Percentiles rank a stretch among this genome's conserved stretches.
Evolutionary conservation across 345 rosid species (phyloP).

Genomic region (Aethionema arabicum): DNA sequence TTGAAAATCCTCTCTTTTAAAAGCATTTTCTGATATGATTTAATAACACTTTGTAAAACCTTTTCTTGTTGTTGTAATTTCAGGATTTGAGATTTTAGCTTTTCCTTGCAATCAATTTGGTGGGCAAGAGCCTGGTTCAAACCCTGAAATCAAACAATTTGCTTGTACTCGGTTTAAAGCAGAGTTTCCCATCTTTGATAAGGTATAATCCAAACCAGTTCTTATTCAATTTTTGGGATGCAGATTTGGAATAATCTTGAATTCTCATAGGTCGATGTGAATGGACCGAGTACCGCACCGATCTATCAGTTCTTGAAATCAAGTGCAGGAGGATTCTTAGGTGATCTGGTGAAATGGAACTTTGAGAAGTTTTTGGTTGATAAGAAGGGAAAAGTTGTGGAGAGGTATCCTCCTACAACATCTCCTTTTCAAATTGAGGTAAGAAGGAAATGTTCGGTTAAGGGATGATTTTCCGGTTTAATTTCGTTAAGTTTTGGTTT

Average conservation of each 20-base stretch:
- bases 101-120: conserved; percentile 96
- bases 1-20: too few relatives aligned
- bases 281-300: conserved; percentile 85
- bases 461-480: neutral
- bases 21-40: too few relatives aligned
- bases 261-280: conserved; percentile 72
- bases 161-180: conserved; percentile 90
- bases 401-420: conserved; percentile 90
- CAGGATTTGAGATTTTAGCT: conserved; percentile 88
- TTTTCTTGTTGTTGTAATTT: conserved; percentile 6
- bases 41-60: neutral
- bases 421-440: conserved; percentile 98
- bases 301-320: conserved; percentile 86
- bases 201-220: conserved; percentile 41
- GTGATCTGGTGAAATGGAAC: conserved; percentile 88
- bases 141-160: conserved; percentile 69
- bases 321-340: conserved; percentile 73
- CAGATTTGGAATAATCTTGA: neutral
- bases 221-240: neutral
- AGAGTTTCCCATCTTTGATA: conserved; percentile 89
- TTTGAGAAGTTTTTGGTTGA: conserved; percentile 92
- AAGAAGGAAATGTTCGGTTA: neutral
- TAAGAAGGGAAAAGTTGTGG: conserved; percentile 83
- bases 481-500: conserved; percentile 10
- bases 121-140: conserved; percentile 84